phyloP scores from a whole-genome alignment of 495 filamentous ascomycete species.

The Penicillium herquei region DNA sequence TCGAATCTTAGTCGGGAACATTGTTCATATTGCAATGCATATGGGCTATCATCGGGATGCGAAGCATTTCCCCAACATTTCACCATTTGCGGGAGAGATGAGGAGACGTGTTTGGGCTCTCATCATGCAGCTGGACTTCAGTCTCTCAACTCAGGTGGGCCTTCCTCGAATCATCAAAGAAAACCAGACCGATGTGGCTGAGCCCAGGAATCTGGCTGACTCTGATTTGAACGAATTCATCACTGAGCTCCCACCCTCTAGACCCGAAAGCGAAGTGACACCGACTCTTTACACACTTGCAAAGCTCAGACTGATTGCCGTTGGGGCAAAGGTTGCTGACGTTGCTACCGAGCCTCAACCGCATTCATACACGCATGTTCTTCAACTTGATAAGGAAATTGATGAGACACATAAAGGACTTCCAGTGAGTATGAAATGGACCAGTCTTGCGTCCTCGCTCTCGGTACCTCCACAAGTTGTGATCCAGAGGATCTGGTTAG shows the following conservation, averaged over 20 bases:
- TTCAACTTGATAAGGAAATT: conserved; percentile 34
- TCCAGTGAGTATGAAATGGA: background rate
- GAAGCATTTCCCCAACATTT: conserved; percentile 41
- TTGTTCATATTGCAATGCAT: conserved; percentile 34
- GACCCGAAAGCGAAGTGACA: conserved; percentile 33
- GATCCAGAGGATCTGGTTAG: background rate
- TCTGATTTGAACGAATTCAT: conserved; percentile 29
- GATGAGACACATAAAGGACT: conserved; percentile 16
- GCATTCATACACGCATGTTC: conserved; percentile 32
- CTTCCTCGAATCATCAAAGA: conserved; percentile 34
- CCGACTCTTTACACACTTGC: conserved; percentile 31
- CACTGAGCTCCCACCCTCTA: conserved; percentile 22
- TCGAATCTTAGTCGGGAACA: background rate
- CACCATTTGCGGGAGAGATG: conserved; percentile 55
- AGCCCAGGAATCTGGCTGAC: conserved; percentile 39
- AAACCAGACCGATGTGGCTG: conserved; percentile 33
- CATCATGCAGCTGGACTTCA: conserved; percentile 49
- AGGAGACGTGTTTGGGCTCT: conserved; percentile 54
- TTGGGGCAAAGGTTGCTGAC: conserved; percentile 31
- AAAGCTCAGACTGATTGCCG: conserved; percentile 29
- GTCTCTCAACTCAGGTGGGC: conserved; percentile 40
- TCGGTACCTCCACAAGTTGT: background rate
- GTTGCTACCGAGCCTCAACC: conserved; percentile 24
- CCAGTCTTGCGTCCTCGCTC: background rate
- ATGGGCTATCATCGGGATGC: conserved; percentile 52